Evolutionary conservation across 176 grass and related monocot species (phyloP).

Genomic region (Triticum monococcum): DNA sequence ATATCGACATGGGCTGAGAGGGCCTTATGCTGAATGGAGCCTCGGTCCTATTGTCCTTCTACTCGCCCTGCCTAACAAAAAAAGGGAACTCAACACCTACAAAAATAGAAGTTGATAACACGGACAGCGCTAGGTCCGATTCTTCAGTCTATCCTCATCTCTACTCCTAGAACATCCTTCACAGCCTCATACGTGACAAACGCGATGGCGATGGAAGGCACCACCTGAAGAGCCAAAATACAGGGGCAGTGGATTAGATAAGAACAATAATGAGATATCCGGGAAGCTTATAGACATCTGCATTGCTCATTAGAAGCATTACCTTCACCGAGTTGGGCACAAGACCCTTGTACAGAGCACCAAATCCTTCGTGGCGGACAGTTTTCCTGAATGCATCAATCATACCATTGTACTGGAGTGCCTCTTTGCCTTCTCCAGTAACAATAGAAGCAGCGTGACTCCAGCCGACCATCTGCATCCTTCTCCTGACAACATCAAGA

Average conservation of each 20-base stretch:
- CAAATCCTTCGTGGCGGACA: slow-evolving; percentile 79
- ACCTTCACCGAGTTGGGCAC: slow-evolving; percentile 99
- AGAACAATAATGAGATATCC: neutral
- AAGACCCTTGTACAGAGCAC: slow-evolving; percentile 97
- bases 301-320: neutral
- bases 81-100: slow-evolving; percentile 36
- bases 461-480: slow-evolving; percentile 99
- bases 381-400: slow-evolving; percentile 92
- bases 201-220: slow-evolving; percentile 92
- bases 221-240: slow-evolving; percentile 58
- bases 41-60: slow-evolving; percentile 44
- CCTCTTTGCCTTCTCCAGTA: slow-evolving; percentile 60
- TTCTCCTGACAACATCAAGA: slow-evolving; percentile 92
- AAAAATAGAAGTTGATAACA: slow-evolving; percentile 60
- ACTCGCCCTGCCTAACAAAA: slow-evolving; percentile 64
- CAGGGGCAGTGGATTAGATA: neutral
- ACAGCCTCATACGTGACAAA: slow-evolving; percentile 96
- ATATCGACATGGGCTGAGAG: slow-evolving; percentile 59
- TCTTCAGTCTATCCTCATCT: slow-evolving; percentile 97
- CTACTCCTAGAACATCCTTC: slow-evolving; percentile 97
- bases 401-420: slow-evolving; percentile 86
- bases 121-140: slow-evolving; percentile 21
- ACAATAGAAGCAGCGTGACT: slow-evolving; percentile 82
- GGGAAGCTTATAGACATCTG: neutral
- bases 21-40: slow-evolving; percentile 62